Percentiles rank a stretch among this genome's conserved stretches.
Evolutionary conservation across 371 early-diverging fungal species (phyloP).

Genomic region (Coemansia sp.): DNA sequence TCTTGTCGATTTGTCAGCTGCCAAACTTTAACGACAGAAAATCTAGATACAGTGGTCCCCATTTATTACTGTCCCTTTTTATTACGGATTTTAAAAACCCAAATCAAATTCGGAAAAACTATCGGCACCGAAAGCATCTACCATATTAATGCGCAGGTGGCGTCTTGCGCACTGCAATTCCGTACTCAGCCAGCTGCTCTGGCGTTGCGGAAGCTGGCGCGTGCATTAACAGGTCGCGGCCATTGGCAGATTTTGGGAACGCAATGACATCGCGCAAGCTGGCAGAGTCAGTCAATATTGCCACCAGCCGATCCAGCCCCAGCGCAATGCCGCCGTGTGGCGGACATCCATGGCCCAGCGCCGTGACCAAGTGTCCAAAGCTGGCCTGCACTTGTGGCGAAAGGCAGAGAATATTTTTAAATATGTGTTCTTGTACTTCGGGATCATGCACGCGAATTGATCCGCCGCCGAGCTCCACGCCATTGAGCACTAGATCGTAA

Average conservation of each 20-base stretch:
- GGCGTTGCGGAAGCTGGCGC: conserved; percentile 68
- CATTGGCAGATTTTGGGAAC: conserved; percentile 83
- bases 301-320: conserved; percentile 83
- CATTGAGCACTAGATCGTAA: conserved; percentile 88
- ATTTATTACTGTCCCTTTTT: no score
- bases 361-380: conserved; percentile 81
- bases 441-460: conserved; percentile 87
- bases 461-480: conserved; percentile 90
- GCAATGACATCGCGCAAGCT: conserved; percentile 92
- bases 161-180: conserved; percentile 15
- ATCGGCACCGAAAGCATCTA: neutral
- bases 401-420: conserved; percentile 66
- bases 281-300: conserved; percentile 67
- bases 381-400: conserved; percentile 56
- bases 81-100: no score
- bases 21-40: no score
- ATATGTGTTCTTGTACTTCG: conserved; percentile 69
- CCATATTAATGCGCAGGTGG: neutral
- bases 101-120: no score
- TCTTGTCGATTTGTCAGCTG: no score
- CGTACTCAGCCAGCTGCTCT: conserved; percentile 69
- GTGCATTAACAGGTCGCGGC: conserved; percentile 79
- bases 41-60: no score
- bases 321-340: conserved; percentile 91
- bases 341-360: conserved; percentile 82